Evolutionary conservation across 257 asterid species (phyloP).

Genomic region (Forsythia viridissima): DNA sequence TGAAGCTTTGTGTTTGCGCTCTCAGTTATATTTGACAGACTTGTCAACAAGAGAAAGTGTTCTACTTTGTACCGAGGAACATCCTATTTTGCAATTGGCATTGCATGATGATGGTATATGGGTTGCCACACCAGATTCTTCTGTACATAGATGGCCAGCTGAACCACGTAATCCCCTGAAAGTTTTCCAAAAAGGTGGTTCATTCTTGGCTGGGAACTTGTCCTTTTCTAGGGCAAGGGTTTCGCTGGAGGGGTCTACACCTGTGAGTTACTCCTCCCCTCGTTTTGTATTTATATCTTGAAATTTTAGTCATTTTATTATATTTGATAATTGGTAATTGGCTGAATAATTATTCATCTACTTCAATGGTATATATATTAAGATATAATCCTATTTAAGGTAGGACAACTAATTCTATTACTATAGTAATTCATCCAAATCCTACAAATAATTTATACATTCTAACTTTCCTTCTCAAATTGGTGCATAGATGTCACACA

Average conservation of each 20-base stretch:
- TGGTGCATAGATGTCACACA: too few species aligned
- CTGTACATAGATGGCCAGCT: conserved; percentile 93
- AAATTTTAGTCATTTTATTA: too few species aligned
- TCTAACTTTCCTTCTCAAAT: too few species aligned
- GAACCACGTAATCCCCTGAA: conserved; percentile 76
- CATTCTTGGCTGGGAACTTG: conserved; percentile 96
- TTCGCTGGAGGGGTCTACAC: conserved; percentile 91
- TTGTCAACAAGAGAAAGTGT: conserved; percentile 91
- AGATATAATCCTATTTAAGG: too few species aligned
- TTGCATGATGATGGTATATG: conserved; percentile 84
- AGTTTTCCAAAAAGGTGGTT: conserved; percentile 84
- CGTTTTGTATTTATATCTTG: conserved; percentile 17
- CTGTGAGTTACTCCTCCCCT: conserved; percentile 60
- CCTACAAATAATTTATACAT: too few species aligned
- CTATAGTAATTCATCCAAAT: too few species aligned
- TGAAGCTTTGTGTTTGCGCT: conserved; percentile 26
- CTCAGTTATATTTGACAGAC: conserved; percentile 86
- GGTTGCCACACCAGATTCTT: conserved; percentile 92
- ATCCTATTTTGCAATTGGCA: conserved; percentile 78
- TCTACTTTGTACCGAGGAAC: conserved; percentile 73
- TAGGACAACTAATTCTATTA: too few species aligned
- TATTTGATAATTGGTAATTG: too few species aligned
- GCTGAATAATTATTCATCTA: too few species aligned
- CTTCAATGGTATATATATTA: too few species aligned
- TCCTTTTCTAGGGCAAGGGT: conserved; percentile 93